A percentile compares a stretch with the other conserved stretches of the same genome.
phyloP scores from a whole-genome alignment of 495 filamentous ascomycete species.

The Xylaria flabelliformis region DNA sequence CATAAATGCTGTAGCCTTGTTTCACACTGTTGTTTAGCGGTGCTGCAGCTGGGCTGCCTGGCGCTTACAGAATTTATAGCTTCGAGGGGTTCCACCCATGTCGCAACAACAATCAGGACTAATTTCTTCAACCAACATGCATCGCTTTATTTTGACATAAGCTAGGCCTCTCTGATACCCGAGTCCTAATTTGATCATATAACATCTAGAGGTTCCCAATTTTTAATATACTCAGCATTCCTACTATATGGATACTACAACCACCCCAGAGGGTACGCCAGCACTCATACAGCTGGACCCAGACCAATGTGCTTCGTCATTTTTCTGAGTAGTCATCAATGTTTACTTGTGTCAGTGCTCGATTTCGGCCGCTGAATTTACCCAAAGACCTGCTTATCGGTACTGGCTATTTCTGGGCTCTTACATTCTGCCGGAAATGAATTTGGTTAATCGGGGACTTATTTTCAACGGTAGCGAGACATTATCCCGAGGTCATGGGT shows the following conservation, averaged over 20 bases:
- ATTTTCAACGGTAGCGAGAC: slow-evolving; percentile 15
- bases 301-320: not conserved
- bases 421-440: slow-evolving; percentile 39
- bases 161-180: too few species aligned
- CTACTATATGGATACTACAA: not conserved
- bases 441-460: slow-evolving; percentile 11
- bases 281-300: not conserved
- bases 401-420: slow-evolving; percentile 10
- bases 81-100: too few species aligned
- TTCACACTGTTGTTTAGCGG: too few species aligned
- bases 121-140: too few species aligned
- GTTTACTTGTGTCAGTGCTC: not conserved
- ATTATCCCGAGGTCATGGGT: slow-evolving; percentile 13
- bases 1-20: too few species aligned
- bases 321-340: not conserved
- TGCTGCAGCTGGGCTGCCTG: too few species aligned
- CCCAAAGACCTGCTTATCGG: slow-evolving; percentile 8
- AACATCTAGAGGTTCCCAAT: not conserved
- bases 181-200: too few species aligned
- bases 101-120: too few species aligned
- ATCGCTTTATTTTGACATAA: too few species aligned
- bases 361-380: slow-evolving; percentile 16
- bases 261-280: not conserved
- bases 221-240: not conserved
- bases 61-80: too few species aligned